Evolutionary conservation across 164 flowering plant species (phyloP).

Genomic region (Magnolia kwangsiensis): DNA sequence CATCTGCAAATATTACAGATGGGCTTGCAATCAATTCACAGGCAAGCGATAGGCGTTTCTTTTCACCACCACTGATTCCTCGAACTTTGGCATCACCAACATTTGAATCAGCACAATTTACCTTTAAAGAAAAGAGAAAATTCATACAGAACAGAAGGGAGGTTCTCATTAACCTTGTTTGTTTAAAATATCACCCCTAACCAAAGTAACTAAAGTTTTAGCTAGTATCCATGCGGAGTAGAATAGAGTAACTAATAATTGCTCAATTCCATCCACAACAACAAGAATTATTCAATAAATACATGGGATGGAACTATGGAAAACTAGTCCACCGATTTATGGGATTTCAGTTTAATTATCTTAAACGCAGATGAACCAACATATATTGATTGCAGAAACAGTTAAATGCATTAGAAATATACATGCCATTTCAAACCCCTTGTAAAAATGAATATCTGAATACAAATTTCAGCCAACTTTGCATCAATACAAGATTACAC

Average conservation of each 20-base stretch:
- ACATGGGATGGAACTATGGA: no score
- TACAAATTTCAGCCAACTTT: background rate
- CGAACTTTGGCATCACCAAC: slow-evolving; percentile 97
- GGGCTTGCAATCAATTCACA: slow-evolving; percentile 99
- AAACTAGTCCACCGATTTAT: no score
- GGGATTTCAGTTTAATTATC: no score
- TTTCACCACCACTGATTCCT: slow-evolving; percentile 99
- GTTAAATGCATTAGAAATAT: no score
- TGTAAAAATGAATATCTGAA: background rate
- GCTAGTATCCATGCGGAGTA: background rate
- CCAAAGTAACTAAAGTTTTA: background rate
- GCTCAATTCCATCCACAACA: background rate
- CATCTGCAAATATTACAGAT: slow-evolving; percentile 96
- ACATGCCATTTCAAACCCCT: no score
- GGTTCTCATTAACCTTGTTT: background rate
- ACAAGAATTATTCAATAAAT: background rate
- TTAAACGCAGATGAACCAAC: no score
- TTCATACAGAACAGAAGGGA: background rate
- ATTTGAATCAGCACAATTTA: slow-evolving; percentile 82
- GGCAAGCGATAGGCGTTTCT: slow-evolving; percentile 89
- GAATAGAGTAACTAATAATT: background rate
- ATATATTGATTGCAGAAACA: no score
- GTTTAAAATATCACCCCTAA: background rate
- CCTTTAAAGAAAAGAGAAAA: slow-evolving; percentile 36
- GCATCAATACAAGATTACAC: background rate